Base-by-base conservation (phyloP, 208 protist genomes). In the Leishmania lainsoni region DNA sequence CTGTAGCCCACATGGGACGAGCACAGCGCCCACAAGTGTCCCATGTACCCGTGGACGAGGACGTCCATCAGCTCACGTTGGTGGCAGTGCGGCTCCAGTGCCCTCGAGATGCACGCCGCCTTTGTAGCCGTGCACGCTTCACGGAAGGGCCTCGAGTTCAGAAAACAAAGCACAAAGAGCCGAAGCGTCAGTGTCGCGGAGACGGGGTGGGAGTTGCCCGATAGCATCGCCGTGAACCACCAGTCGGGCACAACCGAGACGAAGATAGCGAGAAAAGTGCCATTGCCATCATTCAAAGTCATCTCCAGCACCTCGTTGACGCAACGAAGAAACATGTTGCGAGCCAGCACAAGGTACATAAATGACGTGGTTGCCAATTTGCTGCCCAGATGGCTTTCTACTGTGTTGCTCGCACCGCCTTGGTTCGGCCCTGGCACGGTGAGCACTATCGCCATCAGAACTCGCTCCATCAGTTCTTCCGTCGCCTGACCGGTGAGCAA, bases 151-250 rank as follows among this genome's bases (percentile, higher is more conserved):
- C 78, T 81, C 26, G 81, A 87, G 58, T 85, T 59, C 17, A 87
- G 69, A 59, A 91, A 89, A 80, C 88, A 93, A 29, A 92, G 54
- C 12, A 90, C 87, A 78, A 94, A 92, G 45, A 93, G 84, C 35
- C 86, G 91, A 45, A 91, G 39, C 54, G 91, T 56, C 35, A 96
- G 80, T 2, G 83, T 81, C 29, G 83, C 92, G 8, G 89, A 86
- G 42, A 92, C 88, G 12, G 90, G 88, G 80, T 93, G 86, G 14
- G 91, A 83, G 42, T 65, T 76, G 78, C 72, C 42, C 0, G 84
- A 83, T 22, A 87, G 79, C 86, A 94, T 88, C 51, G 79, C 76
- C 0, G 81, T 77, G 54, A 93, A 93, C 90, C 91, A 96, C 80
- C 85, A 92, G 14, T 81, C 79, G 20, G 92, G 88, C 52, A 91